phyloP scores from a whole-genome alignment of 2,329 filamentous ascomycete species.

The Talaromyces islandicus region DNA sequence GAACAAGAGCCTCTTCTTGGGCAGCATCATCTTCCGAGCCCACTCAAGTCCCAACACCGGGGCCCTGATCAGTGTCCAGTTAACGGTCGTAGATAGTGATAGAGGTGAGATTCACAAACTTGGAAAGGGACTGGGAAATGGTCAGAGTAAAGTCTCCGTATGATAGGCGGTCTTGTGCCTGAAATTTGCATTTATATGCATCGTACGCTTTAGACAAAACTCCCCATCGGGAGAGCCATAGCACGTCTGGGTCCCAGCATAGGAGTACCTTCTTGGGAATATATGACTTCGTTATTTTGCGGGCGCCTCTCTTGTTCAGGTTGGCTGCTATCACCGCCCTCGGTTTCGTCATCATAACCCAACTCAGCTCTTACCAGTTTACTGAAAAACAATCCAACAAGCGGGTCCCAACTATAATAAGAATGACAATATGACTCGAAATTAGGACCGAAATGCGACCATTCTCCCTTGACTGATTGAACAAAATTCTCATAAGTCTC shows the following conservation, averaged over 20 bases:
- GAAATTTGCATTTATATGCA: not conserved
- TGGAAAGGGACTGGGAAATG: not conserved
- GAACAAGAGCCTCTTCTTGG: not conserved
- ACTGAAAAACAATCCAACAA: too few relatives aligned
- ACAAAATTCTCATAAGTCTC: not conserved
- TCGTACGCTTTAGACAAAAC: not conserved
- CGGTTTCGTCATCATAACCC: too few relatives aligned
- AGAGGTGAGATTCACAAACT: not conserved
- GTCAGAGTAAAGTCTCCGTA: not conserved
- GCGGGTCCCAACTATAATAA: too few relatives aligned
- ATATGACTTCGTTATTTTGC: too few relatives aligned
- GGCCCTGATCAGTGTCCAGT: not conserved
- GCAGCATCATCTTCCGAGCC: not conserved
- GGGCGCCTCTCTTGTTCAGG: too few relatives aligned
- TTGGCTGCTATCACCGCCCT: too few relatives aligned
- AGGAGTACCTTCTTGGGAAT: too few relatives aligned
- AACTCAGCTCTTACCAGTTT: too few relatives aligned
- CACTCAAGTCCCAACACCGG: not conserved
- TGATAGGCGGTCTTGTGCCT: not conserved
- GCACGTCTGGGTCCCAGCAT: too few relatives aligned
- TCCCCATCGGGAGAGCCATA: not conserved
- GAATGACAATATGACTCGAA: too few relatives aligned
- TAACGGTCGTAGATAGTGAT: not conserved
- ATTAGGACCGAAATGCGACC: not conserved
- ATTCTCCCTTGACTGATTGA: not conserved